Evolutionary conservation across 257 asterid species (phyloP), one percentile per base, ranked within the genome.

Genomic region (Solanum verrucosum): DNA sequence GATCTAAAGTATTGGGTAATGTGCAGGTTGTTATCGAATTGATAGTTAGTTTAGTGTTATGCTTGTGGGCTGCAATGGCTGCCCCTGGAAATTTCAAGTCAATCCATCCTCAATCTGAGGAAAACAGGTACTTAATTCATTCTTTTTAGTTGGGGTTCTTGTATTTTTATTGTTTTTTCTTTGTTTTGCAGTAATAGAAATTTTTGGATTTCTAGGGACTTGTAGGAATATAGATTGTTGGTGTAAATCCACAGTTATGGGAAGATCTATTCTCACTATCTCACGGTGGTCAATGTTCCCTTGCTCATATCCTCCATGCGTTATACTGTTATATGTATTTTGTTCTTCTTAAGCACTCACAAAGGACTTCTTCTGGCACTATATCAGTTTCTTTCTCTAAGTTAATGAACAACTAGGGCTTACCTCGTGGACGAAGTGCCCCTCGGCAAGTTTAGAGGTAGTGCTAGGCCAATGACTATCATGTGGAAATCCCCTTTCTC

Each of bases 41-140:
- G 93, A 79, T 94, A 29, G 93, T 90, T 25, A 96, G 96, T 35
- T 68, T 97, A 65, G 85, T 90, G 35, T 90, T 97, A 59, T 96
- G 98, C 88, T 75, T 93, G 95, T 94, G 96, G 94, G 99, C 99
- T 71, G 98, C 98, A 83, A 90, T 97, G 84, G 91, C 93, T 82
- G 96, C 92, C 85, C 99, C 99, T 2, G 98, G 99, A 31, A 94
- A 95, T 81, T 96, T 97, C 91, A 87, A 93, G 84, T 96, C 99
- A 14, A 94, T 97, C 77, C 97, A 93, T 87, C 98, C 98, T 23
- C 95, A 97, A 67, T 96, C 98, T 12, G 98, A 97, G 89, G 98
- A 96, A 92, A 96, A 96, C 93, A 94, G 98, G 99, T 95, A 75
- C 81, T 75, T 14, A 23, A 4, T 59, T 68, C 31, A 42, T 83